Percentiles rank a stretch among this genome's conserved stretches.
Conservation (phyloP, 2,329 filamentous ascomycete genomes). For the Magnaporthales sp. region DNA sequence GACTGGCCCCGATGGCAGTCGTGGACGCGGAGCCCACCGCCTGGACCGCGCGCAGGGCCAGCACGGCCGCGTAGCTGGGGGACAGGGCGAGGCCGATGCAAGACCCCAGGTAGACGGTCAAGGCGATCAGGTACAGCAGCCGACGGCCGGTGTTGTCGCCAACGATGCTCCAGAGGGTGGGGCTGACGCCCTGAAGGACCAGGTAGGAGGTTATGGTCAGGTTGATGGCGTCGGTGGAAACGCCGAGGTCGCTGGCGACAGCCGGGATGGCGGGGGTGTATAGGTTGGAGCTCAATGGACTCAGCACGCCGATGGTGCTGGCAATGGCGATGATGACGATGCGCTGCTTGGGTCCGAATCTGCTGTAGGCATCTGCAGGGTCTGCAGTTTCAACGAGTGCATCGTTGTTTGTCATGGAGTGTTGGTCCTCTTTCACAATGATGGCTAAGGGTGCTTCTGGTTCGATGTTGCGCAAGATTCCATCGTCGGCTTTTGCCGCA, state of each 20-base stretch:
- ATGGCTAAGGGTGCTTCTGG: not conserved
- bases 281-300: constrained; percentile 8
- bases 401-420: not conserved
- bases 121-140: constrained; percentile 36
- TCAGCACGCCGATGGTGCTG: not conserved
- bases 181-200: constrained; percentile 16
- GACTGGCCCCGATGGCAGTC: not conserved
- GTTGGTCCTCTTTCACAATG: not conserved
- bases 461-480: not conserved
- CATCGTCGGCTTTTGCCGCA: not conserved
- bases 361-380: not conserved
- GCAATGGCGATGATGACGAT: not conserved
- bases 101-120: constrained; percentile 35
- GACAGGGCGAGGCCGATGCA: constrained; percentile 36
- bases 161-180: constrained; percentile 33
- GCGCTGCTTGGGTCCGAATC: not conserved
- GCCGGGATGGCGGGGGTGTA: constrained; percentile 33
- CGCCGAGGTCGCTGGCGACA: constrained; percentile 28
- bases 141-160: constrained; percentile 40
- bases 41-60: constrained; percentile 40
- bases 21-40: constrained; percentile 27
- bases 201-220: constrained; percentile 35
- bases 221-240: constrained; percentile 33
- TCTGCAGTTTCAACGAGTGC: not conserved
- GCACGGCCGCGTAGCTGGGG: constrained; percentile 30